Conservation (phyloP, 371 early-diverging fungal genomes). For the Rhizopus stolonifer region DNA sequence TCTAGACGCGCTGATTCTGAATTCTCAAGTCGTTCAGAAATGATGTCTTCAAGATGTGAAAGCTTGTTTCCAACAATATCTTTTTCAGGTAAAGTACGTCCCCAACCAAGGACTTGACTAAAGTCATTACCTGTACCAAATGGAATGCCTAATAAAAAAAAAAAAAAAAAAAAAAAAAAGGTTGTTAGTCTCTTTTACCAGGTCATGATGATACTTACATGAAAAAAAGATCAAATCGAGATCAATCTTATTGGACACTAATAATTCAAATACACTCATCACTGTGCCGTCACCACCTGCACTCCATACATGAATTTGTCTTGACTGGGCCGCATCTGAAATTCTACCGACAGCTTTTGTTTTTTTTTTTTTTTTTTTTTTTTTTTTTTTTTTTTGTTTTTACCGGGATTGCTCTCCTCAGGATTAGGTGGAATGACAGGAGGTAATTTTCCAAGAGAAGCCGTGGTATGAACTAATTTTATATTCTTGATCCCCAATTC, state of each 20-base stretch:
- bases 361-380: neutral
- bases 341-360: constrained; percentile 1
- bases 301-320: constrained; percentile 68
- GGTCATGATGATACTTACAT: constrained; percentile 25
- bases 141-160: constrained; percentile 45
- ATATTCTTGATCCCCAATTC: constrained; percentile 40
- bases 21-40: constrained; percentile 50
- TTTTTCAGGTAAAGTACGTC: constrained; percentile 52
- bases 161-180: no score
- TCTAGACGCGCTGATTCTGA: constrained; percentile 61
- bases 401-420: neutral
- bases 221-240: constrained; percentile 58
- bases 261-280: constrained; percentile 57
- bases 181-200: no score
- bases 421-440: neutral
- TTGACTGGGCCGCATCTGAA: constrained; percentile 11
- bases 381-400: neutral
- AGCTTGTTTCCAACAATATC: constrained; percentile 50
- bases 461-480: constrained; percentile 29
- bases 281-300: constrained; percentile 71
- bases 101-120: constrained; percentile 66
- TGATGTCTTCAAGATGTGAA: constrained; percentile 39
- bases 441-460: constrained; percentile 22
- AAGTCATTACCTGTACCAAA: constrained; percentile 72
- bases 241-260: constrained; percentile 50